phyloP scores from a whole-genome alignment of 306 rosid species.

The Arachis hypogaea region DNA sequence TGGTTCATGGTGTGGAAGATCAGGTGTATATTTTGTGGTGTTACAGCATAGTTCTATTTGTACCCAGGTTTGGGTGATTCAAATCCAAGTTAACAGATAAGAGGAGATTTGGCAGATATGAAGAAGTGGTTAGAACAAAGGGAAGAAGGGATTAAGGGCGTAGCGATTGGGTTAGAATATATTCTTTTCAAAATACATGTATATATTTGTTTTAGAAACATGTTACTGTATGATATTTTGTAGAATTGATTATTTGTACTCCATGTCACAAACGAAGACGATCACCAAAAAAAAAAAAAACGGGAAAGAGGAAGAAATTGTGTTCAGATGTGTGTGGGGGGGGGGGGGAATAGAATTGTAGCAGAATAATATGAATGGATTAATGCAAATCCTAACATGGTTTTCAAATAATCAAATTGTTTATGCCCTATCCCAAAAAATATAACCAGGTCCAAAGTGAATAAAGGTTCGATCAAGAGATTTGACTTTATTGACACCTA shows the following conservation, averaged over 20 bases:
- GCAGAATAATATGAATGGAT: neutral
- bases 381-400: too few species aligned
- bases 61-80: slow-evolving; percentile 40
- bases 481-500: too few species aligned
- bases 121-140: slow-evolving; percentile 22
- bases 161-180: slow-evolving; percentile 46
- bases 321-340: slow-evolving; percentile 22
- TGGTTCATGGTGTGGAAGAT: slow-evolving; percentile 39
- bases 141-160: slow-evolving; percentile 26
- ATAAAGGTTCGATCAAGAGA: too few species aligned
- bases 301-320: slow-evolving; percentile 29
- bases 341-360: neutral
- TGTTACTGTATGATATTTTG: slow-evolving; percentile 38
- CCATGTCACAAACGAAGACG: neutral
- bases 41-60: slow-evolving; percentile 35
- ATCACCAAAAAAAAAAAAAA: neutral
- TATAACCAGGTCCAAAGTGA: too few species aligned
- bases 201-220: slow-evolving; percentile 29
- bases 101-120: slow-evolving; percentile 31
- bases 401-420: too few species aligned
- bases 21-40: slow-evolving; percentile 36
- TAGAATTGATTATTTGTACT: slow-evolving; percentile 32
- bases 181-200: slow-evolving; percentile 51
- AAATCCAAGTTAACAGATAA: slow-evolving; percentile 17
- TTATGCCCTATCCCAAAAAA: too few species aligned